Evolutionary conservation across 331 rosid genomes (phyloP).

Genomic region (Quercus lobata): DNA sequence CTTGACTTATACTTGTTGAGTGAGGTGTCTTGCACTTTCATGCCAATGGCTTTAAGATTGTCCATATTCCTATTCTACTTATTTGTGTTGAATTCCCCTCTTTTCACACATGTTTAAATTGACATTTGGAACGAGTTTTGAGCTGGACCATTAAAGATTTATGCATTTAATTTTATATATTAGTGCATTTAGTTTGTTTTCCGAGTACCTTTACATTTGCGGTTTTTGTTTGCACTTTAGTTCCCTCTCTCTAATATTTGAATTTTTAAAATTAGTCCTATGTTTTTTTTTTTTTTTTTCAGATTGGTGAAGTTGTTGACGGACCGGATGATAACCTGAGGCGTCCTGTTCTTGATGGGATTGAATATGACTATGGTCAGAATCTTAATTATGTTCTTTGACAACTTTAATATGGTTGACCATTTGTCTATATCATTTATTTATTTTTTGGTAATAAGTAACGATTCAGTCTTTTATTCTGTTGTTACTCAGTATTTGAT

Average conservation of each 20-base stretch:
- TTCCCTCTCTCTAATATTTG: neutral
- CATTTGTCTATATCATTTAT: neutral
- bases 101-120: neutral
- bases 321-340: slow-evolving; percentile 70
- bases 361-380: slow-evolving; percentile 84
- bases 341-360: slow-evolving; percentile 68
- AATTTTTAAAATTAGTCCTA: neutral
- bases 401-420: too few species aligned
- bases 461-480: neutral
- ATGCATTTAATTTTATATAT: too few species aligned
- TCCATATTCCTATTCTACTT: neutral
- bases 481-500: slow-evolving; percentile 71
- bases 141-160: too few species aligned
- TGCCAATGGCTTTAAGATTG: neutral
- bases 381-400: slow-evolving; percentile 12
- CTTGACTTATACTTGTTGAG: neutral
- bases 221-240: neutral
- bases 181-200: neutral
- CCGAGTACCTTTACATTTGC: neutral
- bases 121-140: neutral
- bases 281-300: neutral
- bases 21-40: neutral
- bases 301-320: slow-evolving; percentile 99
- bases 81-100: neutral
- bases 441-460: too few species aligned